Evolutionary conservation across 352 stramenopile genomes (phyloP).

Genomic region (Pythium rhizo-oryzae): DNA sequence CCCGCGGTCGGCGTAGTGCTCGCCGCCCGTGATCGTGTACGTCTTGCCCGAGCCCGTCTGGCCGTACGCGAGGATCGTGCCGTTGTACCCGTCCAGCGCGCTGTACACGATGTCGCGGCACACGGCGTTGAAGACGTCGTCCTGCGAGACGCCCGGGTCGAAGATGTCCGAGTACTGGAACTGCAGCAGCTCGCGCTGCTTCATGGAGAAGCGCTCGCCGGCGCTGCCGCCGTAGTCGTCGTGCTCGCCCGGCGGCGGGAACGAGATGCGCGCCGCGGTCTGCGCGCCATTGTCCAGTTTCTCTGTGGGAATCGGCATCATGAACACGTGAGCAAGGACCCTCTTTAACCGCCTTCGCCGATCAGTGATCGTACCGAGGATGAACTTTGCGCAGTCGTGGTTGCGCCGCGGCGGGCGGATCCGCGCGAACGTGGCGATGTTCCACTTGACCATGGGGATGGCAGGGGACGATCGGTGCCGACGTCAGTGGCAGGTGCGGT

Average conservation of each 20-base stretch:
- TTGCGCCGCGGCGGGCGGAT: slow-evolving; percentile 59
- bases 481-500: no score
- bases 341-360: no score
- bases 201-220: slow-evolving; percentile 53
- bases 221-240: slow-evolving; percentile 31
- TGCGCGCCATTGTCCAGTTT: slow-evolving; percentile 51
- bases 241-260: slow-evolving; percentile 55
- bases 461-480: no score
- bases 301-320: slow-evolving; percentile 30
- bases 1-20: slow-evolving; percentile 94
- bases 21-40: slow-evolving; percentile 96
- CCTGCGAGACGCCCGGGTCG: slow-evolving; percentile 61
- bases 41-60: slow-evolving; percentile 91
- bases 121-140: slow-evolving; percentile 70
- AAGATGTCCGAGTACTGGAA: slow-evolving; percentile 80
- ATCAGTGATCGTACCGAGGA: slow-evolving; percentile 39
- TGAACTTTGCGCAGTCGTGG: slow-evolving; percentile 64
- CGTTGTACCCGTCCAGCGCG: slow-evolving; percentile 88
- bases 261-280: slow-evolving; percentile 51
- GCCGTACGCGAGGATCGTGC: slow-evolving; percentile 92
- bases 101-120: slow-evolving; percentile 79
- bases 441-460: slow-evolving; percentile 78
- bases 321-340: no score
- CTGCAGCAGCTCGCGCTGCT: slow-evolving; percentile 71
- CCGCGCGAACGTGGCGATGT: slow-evolving; percentile 75